Base-by-base conservation (phyloP, 495 filamentous ascomycete genomes). In the Barbatosphaeria neglecta region DNA sequence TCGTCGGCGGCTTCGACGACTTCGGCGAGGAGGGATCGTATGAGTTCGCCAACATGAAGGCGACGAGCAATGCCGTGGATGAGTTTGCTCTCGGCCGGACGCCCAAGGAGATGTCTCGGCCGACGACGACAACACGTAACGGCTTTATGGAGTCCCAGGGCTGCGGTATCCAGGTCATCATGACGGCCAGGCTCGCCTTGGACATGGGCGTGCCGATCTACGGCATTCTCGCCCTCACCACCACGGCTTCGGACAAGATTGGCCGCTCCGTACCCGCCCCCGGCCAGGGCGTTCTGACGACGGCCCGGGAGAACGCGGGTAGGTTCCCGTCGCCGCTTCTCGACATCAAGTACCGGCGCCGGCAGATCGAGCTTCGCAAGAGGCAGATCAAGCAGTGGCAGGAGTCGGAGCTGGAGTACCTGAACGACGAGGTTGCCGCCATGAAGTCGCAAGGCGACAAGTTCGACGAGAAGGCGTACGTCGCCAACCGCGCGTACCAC, bases 141-240 rank as follows among this genome's bases (percentile, higher is more conserved):
- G 92, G 92, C 23, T 99, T 99, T 74, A 97, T 99, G 93, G 92
- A 99, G 72, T 96, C 92, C 1, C 93, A 97, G 71, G 92, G 92
- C 51, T 95, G 86, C 56, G 92, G 93, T 80, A 82, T 99, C 65
- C 92, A 99, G 65, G 77, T 99, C 48, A 93, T 99, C 64, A 97
- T 97, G 93, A 93, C 81, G 50, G 92, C 92, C 24, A 85, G 84
- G 71, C 80, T 99, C 46, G 92, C 92, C 23, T 68, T 99, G 22
- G 92, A 97, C 54, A 99, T 99, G 92, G 92, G 92, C 64, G 87
- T 99, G 5, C 92, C 92, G 2, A 97, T 97, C 58, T 86, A 97
- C 60, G 92, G 93, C 67, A 78, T 99, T 54, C 75, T 99, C 56
- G 93, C 85, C 33, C 74, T 94, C 55, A 96, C 92, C 18, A 86